Evolutionary conservation across 257 asterid species (phyloP).

Genomic region (Solanum ossicruentum): DNA sequence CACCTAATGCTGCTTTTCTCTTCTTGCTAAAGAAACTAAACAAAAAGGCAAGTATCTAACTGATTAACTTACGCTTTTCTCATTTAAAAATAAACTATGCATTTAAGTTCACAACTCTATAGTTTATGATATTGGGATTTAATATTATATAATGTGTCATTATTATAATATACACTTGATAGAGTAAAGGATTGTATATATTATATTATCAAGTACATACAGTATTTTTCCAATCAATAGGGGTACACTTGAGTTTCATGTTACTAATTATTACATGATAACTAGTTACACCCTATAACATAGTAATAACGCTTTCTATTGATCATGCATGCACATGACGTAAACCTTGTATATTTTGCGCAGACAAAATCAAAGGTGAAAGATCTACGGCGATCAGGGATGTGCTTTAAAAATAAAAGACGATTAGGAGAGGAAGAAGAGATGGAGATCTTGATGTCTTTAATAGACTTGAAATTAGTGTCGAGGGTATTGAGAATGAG

Average conservation of each 20-base stretch:
- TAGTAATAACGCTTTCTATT: background rate
- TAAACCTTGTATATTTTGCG: background rate
- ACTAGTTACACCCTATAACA: background rate
- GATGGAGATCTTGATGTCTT: slow-evolving; percentile 56
- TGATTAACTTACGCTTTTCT: background rate
- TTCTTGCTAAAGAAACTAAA: slow-evolving; percentile 47
- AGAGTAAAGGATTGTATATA: background rate
- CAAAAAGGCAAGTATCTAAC: slow-evolving; percentile 36
- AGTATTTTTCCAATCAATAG: background rate
- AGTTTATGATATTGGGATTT: background rate
- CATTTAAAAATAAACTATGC: background rate
- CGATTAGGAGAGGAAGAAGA: slow-evolving; percentile 38
- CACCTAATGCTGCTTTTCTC: slow-evolving; percentile 50
- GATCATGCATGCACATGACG: background rate
- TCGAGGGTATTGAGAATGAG: slow-evolving; percentile 78
- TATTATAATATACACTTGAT: background rate
- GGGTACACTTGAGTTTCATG: background rate
- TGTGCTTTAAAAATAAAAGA: slow-evolving; percentile 35
- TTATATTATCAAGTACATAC: too few relatives aligned
- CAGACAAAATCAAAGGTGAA: slow-evolving; percentile 66
- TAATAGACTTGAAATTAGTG: slow-evolving; percentile 65
- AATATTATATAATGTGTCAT: background rate
- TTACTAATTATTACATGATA: background rate
- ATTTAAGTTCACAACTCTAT: background rate
- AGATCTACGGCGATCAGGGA: slow-evolving; percentile 39